Conservation (phyloP, 2,329 filamentous ascomycete genomes). For the Tricladium varicosporioides region DNA sequence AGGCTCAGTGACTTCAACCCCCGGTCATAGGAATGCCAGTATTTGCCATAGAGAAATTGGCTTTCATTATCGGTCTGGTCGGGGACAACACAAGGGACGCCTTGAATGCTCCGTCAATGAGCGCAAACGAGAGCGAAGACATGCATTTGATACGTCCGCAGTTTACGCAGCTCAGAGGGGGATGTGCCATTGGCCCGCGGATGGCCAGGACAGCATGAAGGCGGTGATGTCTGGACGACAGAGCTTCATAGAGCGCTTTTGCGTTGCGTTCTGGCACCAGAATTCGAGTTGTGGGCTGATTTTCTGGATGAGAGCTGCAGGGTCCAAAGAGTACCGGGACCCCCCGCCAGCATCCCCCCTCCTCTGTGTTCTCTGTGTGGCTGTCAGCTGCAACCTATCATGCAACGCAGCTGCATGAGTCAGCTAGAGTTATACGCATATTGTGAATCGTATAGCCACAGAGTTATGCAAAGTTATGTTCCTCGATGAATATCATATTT, state of each 20-base stretch:
- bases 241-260: neutral
- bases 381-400: too few relatives aligned
- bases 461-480: neutral
- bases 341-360: too few relatives aligned
- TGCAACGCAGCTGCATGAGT: too few relatives aligned
- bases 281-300: conserved; percentile 24
- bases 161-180: conserved; percentile 1
- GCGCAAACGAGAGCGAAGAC: neutral
- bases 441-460: neutral
- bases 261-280: conserved; percentile 13
- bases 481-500: too few relatives aligned
- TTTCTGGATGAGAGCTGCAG: conserved; percentile 2
- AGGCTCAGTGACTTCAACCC: too few relatives aligned
- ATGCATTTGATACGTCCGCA: conserved; percentile 6
- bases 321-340: too few relatives aligned
- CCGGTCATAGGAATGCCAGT: neutral
- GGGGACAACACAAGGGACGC: neutral
- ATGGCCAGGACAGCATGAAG: neutral
- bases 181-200: neutral
- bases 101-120: neutral
- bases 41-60: neutral
- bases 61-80: neutral
- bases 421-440: too few relatives aligned
- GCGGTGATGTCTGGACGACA: neutral
- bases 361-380: too few relatives aligned